Evolutionary conservation across 257 asterid species (phyloP), one percentile per base, ranked within the genome.

Genomic region (Hygrophila difformis): DNA sequence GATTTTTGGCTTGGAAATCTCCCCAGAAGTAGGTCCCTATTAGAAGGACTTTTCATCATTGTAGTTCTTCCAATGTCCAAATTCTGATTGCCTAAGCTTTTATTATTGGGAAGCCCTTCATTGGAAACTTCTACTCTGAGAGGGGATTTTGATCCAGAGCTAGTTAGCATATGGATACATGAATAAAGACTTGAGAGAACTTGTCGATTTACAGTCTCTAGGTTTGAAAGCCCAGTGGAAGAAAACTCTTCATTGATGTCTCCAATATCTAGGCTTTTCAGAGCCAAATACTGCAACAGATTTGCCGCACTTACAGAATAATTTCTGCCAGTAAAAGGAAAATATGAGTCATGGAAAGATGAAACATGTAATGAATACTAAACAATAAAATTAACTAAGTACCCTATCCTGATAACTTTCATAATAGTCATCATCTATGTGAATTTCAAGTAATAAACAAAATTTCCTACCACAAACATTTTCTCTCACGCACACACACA

Each of bases 151-250:
- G 62, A 55, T 53, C 54, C 65, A 31, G 76, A 64, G 55, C 53
- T 51, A 13, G 33, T 59, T 49, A 77, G 69, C 77, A 65, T 61
- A 49, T 75, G 71, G 47, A 74, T 69, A 49, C 81, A 69, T 18
- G 73, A 70, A 6, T 79, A 69, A 55, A 81, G 87, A 56, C 87
- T 77, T 51, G 93, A 67, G 39, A 81, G 77, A 45, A 81, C 84
- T 55, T 66, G 70, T 16, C 74, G 68, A 47, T 72, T 74, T 44
- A 72, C 59, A 8, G 69, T 67, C 65, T 71, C 81, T 49, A 77
- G 47, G 65, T 60, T 67, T 69, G 72, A 47, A 51, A 81, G 81
- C 46, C 84, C 83, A 41, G 59, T 21, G 11, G 73, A 69, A 45
- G 84, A 74, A 47, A 81, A 84, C 51, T 81, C 84, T 39, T 69